These are phyloP conservation scores for Lactarius vividus DNA, from an alignment of 768 basidiomycete genomes.

Conservation along the genomic window DNA sequence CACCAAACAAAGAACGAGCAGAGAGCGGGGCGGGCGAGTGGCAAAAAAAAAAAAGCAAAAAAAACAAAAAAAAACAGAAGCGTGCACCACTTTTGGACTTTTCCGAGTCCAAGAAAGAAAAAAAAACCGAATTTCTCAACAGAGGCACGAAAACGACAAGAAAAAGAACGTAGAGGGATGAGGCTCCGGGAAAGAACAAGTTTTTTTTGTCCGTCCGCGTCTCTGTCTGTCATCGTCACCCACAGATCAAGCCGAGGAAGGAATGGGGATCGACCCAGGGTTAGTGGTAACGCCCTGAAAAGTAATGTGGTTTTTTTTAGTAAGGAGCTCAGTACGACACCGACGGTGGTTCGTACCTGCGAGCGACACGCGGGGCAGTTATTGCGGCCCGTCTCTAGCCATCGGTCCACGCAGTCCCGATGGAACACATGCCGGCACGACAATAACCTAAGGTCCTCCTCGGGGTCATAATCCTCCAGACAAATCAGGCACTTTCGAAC, in stretches of 20 bases:
- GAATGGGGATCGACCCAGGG: slow-evolving; percentile 3
- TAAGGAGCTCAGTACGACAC: not conserved
- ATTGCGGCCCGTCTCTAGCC: slow-evolving; percentile 56
- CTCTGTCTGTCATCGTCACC: not conserved
- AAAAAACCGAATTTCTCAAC: not conserved
- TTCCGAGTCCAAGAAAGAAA: not conserved
- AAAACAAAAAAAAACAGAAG: not conserved
- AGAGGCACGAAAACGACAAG: not conserved
- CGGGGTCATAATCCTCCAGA: slow-evolving; percentile 74
- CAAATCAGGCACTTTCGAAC: slow-evolving; percentile 74
- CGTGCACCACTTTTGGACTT: not conserved
- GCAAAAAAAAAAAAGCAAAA: not conserved
- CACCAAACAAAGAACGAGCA: not conserved
- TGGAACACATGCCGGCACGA: slow-evolving; percentile 90
- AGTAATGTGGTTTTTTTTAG: not conserved
- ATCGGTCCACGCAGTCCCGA: slow-evolving; percentile 70
- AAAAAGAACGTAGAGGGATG: not conserved
- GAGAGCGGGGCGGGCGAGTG: not conserved
- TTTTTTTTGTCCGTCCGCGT: not conserved
- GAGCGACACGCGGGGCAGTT: slow-evolving; percentile 91
- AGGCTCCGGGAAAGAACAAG: not conserved
- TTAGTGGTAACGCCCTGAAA: slow-evolving; percentile 11
- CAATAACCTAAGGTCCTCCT: slow-evolving; percentile 80
- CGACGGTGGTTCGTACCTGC: slow-evolving; percentile 44
- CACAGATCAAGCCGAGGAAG: not conserved